These are phyloP conservation scores for Mortierella alpina DNA, from an alignment of 192 early-diverging fungal species.

Conservation along the genomic window DNA sequence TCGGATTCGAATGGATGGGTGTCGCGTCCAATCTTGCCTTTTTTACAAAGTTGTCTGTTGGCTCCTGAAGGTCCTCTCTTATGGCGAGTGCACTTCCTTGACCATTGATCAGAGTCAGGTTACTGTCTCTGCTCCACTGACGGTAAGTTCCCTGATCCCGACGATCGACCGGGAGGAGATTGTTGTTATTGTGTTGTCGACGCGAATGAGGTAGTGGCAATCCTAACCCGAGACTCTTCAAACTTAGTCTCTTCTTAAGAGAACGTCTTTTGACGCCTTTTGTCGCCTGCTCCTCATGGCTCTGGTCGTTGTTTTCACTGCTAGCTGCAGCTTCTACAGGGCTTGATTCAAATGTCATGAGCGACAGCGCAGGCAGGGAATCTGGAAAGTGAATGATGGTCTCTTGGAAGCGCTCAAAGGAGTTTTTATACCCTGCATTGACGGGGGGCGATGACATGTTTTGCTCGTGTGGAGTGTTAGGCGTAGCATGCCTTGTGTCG, in stretches of 20 bases:
- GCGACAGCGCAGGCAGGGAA: not conserved
- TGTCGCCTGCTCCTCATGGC: no score
- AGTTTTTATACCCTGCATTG: not conserved
- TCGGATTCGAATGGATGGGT: no score
- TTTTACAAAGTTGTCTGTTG: no score
- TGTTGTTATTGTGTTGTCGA: not conserved
- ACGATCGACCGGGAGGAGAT: not conserved
- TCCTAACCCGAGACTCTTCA: not conserved
- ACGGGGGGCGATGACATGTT: no score
- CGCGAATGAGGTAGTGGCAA: no score
- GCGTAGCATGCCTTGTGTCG: no score
- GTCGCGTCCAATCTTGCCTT: no score
- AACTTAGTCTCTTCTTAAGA: not conserved
- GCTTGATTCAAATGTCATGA: not conserved
- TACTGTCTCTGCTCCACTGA: slow-evolving; percentile 7
- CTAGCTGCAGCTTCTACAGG: no score
- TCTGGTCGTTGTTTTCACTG: not conserved
- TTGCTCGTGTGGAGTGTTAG: no score
- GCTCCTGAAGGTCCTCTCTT: not conserved
- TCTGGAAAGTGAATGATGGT: slow-evolving; percentile 24
- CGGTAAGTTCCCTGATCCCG: not conserved
- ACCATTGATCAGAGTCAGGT: not conserved
- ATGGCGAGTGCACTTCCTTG: not conserved
- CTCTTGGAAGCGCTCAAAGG: not conserved
- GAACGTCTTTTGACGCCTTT: not conserved